Percentiles rank a stretch among this genome's conserved stretches.
Conservation (phyloP, 208 protist genomes). For the Trypanosoma theileri region DNA sequence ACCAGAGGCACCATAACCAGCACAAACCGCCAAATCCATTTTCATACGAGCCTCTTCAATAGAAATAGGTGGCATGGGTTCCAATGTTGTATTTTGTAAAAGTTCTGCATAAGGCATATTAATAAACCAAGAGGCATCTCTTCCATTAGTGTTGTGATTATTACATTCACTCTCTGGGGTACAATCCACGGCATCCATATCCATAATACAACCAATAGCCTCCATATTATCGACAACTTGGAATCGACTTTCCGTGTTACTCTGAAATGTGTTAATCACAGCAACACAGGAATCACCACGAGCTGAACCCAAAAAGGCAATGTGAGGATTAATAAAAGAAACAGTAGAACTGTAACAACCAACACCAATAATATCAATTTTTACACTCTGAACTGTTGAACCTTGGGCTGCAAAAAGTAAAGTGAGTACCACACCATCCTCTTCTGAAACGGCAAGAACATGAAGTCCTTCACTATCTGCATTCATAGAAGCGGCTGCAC, state of each 20-base stretch:
- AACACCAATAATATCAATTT: constrained; percentile 43
- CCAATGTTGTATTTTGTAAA: constrained; percentile 55
- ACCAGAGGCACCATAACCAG: constrained; percentile 48
- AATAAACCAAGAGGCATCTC: constrained; percentile 33
- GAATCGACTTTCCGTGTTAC: constrained; percentile 16
- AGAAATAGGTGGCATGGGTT: constrained; percentile 45
- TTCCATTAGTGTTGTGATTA: not conserved
- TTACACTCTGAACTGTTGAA: constrained; percentile 49
- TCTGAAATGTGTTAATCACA: constrained; percentile 17
- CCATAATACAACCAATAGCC: constrained; percentile 46
- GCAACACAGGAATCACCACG: constrained; percentile 65
- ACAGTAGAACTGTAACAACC: constrained; percentile 52
- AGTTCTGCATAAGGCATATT: constrained; percentile 74
- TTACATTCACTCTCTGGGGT: constrained; percentile 9
- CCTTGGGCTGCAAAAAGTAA: constrained; percentile 49
- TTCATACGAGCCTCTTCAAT: constrained; percentile 30
- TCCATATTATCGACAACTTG: constrained; percentile 50
- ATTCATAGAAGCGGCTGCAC: constrained; percentile 22
- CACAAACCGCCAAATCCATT: constrained; percentile 73
- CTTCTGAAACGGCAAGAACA: constrained; percentile 68
- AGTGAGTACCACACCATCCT: constrained; percentile 68
- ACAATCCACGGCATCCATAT: constrained; percentile 63
- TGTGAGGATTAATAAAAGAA: constrained; percentile 11
- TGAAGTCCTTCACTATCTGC: constrained; percentile 23
- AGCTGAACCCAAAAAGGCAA: constrained; percentile 62